phyloP scores from a whole-genome alignment of 345 rosid genomes.

The Brassica carinata region DNA sequence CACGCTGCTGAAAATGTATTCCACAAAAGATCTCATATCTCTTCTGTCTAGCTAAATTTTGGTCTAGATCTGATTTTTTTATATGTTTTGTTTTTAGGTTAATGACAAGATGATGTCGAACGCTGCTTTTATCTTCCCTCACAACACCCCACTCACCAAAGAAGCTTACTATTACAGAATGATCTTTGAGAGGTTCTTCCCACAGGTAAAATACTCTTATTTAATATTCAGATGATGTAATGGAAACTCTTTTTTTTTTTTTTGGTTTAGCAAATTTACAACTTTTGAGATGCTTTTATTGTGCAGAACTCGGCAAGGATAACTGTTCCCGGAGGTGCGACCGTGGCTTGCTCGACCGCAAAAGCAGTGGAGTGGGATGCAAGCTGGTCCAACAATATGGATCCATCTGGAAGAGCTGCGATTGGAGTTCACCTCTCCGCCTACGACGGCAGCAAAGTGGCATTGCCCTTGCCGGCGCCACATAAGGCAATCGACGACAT shows the following conservation, averaged over 20 bases:
- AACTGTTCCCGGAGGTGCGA: slow-evolving; percentile 90
- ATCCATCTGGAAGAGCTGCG: slow-evolving; percentile 95
- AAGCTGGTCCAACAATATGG: slow-evolving; percentile 80
- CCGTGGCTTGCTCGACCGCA: slow-evolving; percentile 88
- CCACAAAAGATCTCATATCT: not conserved
- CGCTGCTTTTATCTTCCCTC: slow-evolving; percentile 71
- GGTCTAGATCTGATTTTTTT: not conserved
- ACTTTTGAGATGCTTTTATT: not conserved
- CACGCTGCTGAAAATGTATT: slow-evolving; percentile 73
- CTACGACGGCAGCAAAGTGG: slow-evolving; percentile 46
- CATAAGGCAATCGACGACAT: slow-evolving; percentile 44
- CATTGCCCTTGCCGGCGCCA: slow-evolving; percentile 24
- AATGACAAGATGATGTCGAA: slow-evolving; percentile 80
- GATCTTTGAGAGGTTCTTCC: slow-evolving; percentile 92
- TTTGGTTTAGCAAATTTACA: not conserved
- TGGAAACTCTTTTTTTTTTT: not conserved
- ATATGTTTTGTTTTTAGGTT: slow-evolving; percentile 48
- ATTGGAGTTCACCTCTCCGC: slow-evolving; percentile 83
- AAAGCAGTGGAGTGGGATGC: slow-evolving; percentile 94
- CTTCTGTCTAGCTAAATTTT: not conserved
- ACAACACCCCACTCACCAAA: slow-evolving; percentile 80
- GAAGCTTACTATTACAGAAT: slow-evolving; percentile 89
- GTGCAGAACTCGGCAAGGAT: slow-evolving; percentile 77
- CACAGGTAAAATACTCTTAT: slow-evolving; percentile 48
- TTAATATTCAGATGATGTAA: not conserved